Evolutionary conservation across 1,284 basidiomycete genomes (phyloP), one percentile per base, ranked within the genome.

Genomic region (Schizophyllum commune): DNA sequence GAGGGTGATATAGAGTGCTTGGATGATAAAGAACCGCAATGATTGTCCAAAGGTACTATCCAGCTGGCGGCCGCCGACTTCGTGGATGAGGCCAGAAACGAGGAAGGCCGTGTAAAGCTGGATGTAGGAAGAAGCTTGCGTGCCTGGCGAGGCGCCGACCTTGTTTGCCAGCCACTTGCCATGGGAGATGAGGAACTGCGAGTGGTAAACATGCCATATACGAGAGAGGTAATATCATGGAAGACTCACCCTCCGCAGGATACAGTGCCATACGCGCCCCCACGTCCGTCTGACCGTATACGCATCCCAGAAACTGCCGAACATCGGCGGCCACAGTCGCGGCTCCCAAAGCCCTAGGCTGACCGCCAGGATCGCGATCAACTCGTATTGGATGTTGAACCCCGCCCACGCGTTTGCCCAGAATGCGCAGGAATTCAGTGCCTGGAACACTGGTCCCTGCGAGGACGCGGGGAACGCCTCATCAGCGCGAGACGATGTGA

Each of bases 91-190:
- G 17, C 27, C 63, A 19, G 66, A 67, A 8, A 67, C n/a, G 8
- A 33, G 4, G 57, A 67, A 65, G 0, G 60, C 63, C 51, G 61
- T 62, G 55, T 53, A 62, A 19, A 67, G 62, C 56, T 66, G 63
- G 15, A 54, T 61, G 61, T 65, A 64, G 15, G 60, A 61, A 33
- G 63, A 64, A 4, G 59, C 56, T 2, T 32, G 32, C 8, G 21
- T 47, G 19, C 61, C 57, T 1, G 51, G 61, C 1, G n/a, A 34
- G 13, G 39, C 39, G 39, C 39, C 39, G 8, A 47, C 9, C 39
- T 11, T 47, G 39, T 5, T 27, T 17, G 39, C 13, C 17, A 47
- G 39, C 39, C 39, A 27, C 27, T 47, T 47, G 13, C 39, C 39
- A 17, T 13, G 9, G 13, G 39, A 47, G 13, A 47, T 47, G 39